Evolutionary conservation across 345 rosid genomes (phyloP), one percentile per base, ranked within the genome.

Genomic region (Murraya paniculata): DNA sequence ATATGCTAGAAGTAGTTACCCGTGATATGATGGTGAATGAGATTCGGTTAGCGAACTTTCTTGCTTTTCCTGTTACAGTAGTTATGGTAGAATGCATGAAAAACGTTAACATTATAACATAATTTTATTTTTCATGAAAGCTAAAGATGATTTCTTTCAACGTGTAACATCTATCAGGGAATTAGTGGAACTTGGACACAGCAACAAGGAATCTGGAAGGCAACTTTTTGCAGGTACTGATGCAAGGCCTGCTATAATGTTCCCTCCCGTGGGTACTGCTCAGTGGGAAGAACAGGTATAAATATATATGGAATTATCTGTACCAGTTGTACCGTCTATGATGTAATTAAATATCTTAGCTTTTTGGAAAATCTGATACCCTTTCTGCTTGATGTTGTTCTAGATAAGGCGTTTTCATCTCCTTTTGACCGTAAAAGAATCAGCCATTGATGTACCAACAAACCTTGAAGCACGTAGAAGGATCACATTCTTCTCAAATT

Each of bases 391-490:
- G 36, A 25, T 85, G 50, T 73, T 81, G 48, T 81, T 75, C 79
- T 73, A 96, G 99, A 92, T 92, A 82, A 87, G 93, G 68, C 94
- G 99, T 79, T 97, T 96, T 77, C 89, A 95, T 88, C 88, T 96
- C 75, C 94, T 96, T 67, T 81, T 94, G 84, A 96, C 98, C 10
- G 97, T 91, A 67, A 96, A 89, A 86, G 99, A 94, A 84, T 90
- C 98, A 70, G 98, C 97, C 74, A 73, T 80, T 82, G 95, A 95
- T 75, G 91, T 95, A 73, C 99, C 99, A 59, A 85, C 87, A 79
- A 95, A 94, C 86, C 98, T 95, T 81, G 98, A 95, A 92, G 99
- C 99, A 5, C 93, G 96, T 69, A 89, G 99, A 81, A 91, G 99
- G 82, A 92, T 95, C 79, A 78, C 99, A 64, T 95, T 95, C 88